These are phyloP conservation scores for Camellia japonica DNA, from an alignment of 148 eudicot species.

Conservation along the genomic window DNA sequence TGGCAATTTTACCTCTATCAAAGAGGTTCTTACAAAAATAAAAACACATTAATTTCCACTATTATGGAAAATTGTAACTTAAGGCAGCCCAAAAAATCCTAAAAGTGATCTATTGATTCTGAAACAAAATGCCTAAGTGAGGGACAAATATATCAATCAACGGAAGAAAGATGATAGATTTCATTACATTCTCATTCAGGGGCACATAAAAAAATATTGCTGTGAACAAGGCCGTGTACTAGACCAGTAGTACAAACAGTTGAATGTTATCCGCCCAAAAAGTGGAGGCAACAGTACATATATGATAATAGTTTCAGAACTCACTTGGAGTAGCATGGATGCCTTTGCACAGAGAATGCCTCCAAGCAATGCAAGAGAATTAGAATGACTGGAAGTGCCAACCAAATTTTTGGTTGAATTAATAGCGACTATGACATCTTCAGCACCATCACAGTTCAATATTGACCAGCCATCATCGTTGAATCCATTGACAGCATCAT, in stretches of 20 bases:
- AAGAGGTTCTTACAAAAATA: background rate
- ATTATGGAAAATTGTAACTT: background rate
- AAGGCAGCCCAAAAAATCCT: background rate
- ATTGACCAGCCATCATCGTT: conserved; percentile 90
- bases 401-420: conserved; percentile 59
- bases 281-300: background rate
- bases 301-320: conserved; percentile 12
- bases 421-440: conserved; percentile 73
- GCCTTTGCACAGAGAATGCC: conserved; percentile 97
- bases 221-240: background rate
- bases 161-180: background rate
- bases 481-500: conserved; percentile 92
- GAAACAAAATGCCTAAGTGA: background rate
- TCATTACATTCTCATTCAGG: background rate
- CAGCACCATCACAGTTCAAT: conserved; percentile 72
- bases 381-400: conserved; percentile 42
- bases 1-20: background rate
- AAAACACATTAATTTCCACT: background rate
- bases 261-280: no score
- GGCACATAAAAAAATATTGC: background rate
- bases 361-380: conserved; percentile 51
- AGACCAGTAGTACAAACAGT: conserved; percentile 27
- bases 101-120: background rate
- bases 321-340: conserved; percentile 92
- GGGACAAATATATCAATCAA: background rate